Evolutionary conservation across 768 basidiomycete genomes (phyloP), one percentile per base, ranked within the genome.

Genomic region (Cyclocybe aegerita): DNA sequence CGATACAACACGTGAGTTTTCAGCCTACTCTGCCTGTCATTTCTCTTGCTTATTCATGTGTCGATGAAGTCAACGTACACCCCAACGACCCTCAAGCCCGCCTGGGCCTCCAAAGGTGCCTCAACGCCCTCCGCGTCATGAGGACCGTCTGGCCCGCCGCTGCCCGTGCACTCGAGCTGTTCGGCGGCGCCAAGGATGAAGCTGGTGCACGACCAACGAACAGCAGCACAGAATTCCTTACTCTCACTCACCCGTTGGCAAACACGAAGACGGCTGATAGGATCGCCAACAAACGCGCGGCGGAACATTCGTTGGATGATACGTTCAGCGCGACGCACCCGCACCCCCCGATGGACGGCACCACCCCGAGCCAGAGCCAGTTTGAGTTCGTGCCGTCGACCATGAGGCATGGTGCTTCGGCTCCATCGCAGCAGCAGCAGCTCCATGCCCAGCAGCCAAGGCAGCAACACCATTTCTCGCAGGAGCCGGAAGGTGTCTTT

Each of bases 101-200:
- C 34, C 56, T 82, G 48, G 85, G 86, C 5, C 73, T 91, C 1
- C 69, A 71, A 38, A 82, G 78, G 59, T 88, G 85, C 60, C 86
- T 86, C 79, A 80, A 83, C 30, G 74, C 79, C 5, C 75, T 92
- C 29, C 70, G 75, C 45, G 74, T 72, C 15, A 88, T 91, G 83
- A 77, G 82, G 44, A 69, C 77, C 34, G 72, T 85, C 17, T 92
- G 90, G 90, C 89, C 89, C 0, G 82, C 82, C 53, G 90, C 90
- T 3, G 82, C 75, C 8, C 83, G 90, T 12, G 88, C 87, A 4
- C 74, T 83, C 44, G 85, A 88, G 60, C 81, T 92, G 14, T 76
- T 92, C 43, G 76, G 78, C 38, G 88, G 86, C 37, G 76, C 83
- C 34, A 82, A 84, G 61, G 72, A 71, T 33, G 71, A 62, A 56